Evolutionary conservation across 2,329 filamentous ascomycete genomes (phyloP).

Genomic region (Fusarium pseudoanthophilum): DNA sequence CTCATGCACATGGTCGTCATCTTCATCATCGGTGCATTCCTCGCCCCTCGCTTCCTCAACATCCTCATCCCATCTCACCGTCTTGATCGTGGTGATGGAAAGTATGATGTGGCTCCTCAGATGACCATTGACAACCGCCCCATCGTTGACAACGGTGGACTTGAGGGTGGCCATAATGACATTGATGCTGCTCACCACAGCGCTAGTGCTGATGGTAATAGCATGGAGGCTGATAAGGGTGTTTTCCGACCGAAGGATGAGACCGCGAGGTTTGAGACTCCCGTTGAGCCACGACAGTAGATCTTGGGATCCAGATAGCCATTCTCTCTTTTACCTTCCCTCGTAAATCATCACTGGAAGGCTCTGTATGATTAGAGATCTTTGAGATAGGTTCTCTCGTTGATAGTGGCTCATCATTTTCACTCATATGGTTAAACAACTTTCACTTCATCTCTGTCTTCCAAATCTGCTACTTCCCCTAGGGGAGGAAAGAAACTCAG

Average conservation of each 20-base stretch:
- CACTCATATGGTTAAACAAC: neutral
- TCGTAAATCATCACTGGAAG: rapidly evolving
- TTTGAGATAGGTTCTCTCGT: neutral
- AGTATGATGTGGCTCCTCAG: constrained; percentile 34
- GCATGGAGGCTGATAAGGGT: constrained; percentile 22
- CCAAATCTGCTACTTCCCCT: too few species aligned
- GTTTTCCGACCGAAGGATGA: neutral
- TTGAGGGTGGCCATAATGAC: constrained; percentile 14
- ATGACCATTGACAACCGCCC: constrained; percentile 27
- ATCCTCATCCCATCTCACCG: constrained; percentile 24
- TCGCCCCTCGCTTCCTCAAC: constrained; percentile 29
- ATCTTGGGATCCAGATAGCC: neutral
- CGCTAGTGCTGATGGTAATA: constrained; percentile 17
- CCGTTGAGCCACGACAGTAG: constrained; percentile 5
- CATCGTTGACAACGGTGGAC: constrained; percentile 12
- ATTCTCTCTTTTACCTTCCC: too few species aligned
- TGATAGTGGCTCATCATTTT: neutral
- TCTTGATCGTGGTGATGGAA: constrained; percentile 26
- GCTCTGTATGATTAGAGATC: neutral
- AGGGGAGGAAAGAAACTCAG: neutral
- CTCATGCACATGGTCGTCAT: constrained; percentile 36
- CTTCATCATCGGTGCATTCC: constrained; percentile 31
- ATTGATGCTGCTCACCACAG: neutral
- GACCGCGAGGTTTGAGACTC: neutral
- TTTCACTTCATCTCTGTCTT: neutral